Evolutionary conservation across 352 stramenopile species (phyloP), one percentile per base, ranked within the genome.

Genomic region (Aphanomyces invadans): DNA sequence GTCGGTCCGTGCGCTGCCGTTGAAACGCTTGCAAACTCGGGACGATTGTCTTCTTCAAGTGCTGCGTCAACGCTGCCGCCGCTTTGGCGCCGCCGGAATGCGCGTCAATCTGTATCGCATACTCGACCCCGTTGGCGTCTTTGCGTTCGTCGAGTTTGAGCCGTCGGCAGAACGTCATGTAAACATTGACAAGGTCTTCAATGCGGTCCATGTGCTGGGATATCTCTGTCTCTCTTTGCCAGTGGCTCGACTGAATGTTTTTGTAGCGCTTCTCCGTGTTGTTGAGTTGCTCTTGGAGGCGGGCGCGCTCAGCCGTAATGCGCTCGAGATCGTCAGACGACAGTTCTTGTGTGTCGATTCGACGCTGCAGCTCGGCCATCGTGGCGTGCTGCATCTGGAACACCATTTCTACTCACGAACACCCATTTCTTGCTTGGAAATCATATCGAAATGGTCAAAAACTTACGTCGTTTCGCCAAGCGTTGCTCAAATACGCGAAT

Each of bases 111-210:
- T 78, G 74, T 23, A 95, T 85, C 31, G 74, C 72, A 46, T 87
- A 94, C 71, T 96, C 79, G 17, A 90, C 74, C 1, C 81, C 79
- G 21, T 80, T 67, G 26, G 83, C 77, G 71, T 97, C 89, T 51
- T 95, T 94, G 0, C 87, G 88, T 44, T 83, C 80, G 61, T 97
- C 60, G 25, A 98, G 76, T 66, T 96, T 90, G 52, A 98, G 80
- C 48, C 81, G 69, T 23, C 75, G 83, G 19, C 87, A 86, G 31
- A 78, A 84, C 38, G 73, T 62, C 45, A 89, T 88, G 74, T 98
- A 98, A 32, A 81, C 71, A 45, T 87, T 71, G 15, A 97, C 80
- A 31, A 21, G 59, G 7, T 89, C 78, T 33, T 89, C 83, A 0
- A 64, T 49, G 59, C 79, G 74, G 0, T 74, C 65, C 56, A 85